phyloP scores from a whole-genome alignment of 2,329 filamentous ascomycete species.

The Alternaria metachromatica region DNA sequence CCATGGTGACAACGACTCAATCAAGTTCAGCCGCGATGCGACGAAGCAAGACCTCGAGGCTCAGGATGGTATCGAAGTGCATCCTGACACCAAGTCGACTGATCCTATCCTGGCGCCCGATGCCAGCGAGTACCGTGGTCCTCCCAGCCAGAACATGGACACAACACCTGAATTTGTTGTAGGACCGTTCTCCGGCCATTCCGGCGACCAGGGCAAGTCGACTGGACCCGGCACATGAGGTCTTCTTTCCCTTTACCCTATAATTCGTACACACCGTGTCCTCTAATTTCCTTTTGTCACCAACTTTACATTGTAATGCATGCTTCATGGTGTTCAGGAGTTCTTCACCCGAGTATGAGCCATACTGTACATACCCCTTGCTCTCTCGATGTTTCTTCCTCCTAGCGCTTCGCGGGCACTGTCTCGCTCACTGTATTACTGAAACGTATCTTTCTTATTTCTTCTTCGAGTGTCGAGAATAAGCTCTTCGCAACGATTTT shows the following conservation, averaged over 20 bases:
- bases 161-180: slow-evolving; percentile 54
- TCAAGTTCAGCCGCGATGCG: slow-evolving; percentile 46
- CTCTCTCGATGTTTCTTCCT: slow-evolving; percentile 1
- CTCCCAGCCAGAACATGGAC: slow-evolving; percentile 53
- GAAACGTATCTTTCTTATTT: slow-evolving; percentile 1
- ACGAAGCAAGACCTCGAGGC: slow-evolving; percentile 51
- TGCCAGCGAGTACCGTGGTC: slow-evolving; percentile 48
- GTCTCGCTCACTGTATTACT: slow-evolving; percentile 13
- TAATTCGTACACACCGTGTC: background rate
- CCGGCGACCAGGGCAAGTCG: slow-evolving; percentile 14
- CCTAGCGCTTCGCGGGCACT: background rate
- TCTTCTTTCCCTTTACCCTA: background rate
- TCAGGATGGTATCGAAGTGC: slow-evolving; percentile 55
- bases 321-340: slow-evolving; percentile 9
- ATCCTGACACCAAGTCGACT: slow-evolving; percentile 57
- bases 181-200: slow-evolving; percentile 52
- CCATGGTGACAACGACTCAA: slow-evolving; percentile 50
- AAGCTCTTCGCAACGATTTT: background rate
- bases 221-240: slow-evolving; percentile 7
- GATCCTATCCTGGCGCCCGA: slow-evolving; percentile 56
- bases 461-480: slow-evolving; percentile 1
- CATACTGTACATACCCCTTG: slow-evolving; percentile 18
- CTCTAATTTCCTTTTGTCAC: slow-evolving; percentile 3
- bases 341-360: background rate
- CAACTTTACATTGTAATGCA: slow-evolving; percentile 11